These are phyloP conservation scores for Dothideomycetes sp. DNA, from an alignment of 2,329 filamentous ascomycete genomes.

Conservation along the genomic window DNA sequence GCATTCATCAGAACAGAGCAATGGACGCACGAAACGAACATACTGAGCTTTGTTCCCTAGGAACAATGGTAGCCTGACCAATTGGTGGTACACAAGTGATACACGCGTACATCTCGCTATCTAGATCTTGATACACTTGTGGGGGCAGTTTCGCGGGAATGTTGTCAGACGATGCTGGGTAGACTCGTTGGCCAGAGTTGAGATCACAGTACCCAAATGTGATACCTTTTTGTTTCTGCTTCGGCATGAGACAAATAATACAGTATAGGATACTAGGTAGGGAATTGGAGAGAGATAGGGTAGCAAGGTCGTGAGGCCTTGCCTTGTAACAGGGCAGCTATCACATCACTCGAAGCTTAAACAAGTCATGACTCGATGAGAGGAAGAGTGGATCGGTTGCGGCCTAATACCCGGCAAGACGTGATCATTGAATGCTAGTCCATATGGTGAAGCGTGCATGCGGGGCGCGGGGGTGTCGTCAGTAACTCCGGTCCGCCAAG, in stretches of 20 bases:
- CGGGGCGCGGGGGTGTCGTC: too few relatives aligned
- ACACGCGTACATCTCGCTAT: conserved; percentile 36
- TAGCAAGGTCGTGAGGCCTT: too few relatives aligned
- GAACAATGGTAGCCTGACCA: conserved; percentile 58
- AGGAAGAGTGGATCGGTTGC: too few relatives aligned
- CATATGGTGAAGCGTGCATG: too few relatives aligned
- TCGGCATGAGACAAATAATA: neutral
- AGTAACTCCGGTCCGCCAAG: conserved; percentile 1
- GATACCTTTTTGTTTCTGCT: conserved; percentile 11
- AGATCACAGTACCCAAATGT: conserved; percentile 20
- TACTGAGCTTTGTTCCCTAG: conserved; percentile 27
- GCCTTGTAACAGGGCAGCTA: neutral
- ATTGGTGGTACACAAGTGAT: conserved; percentile 59
- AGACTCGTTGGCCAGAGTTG: conserved; percentile 22
- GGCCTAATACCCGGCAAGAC: too few relatives aligned
- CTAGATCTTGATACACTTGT: conserved; percentile 5
- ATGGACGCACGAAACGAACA: neutral
- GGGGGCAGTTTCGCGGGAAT: conserved; percentile 23
- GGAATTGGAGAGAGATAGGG: too few relatives aligned
- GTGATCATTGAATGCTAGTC: too few relatives aligned
- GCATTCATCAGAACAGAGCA: neutral
- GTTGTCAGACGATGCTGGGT: conserved; percentile 18
- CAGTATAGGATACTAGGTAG: neutral
- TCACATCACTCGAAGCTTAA: neutral
- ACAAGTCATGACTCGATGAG: neutral